phyloP scores from a whole-genome alignment of 345 rosid genomes.

The Kernera saxatilis region DNA sequence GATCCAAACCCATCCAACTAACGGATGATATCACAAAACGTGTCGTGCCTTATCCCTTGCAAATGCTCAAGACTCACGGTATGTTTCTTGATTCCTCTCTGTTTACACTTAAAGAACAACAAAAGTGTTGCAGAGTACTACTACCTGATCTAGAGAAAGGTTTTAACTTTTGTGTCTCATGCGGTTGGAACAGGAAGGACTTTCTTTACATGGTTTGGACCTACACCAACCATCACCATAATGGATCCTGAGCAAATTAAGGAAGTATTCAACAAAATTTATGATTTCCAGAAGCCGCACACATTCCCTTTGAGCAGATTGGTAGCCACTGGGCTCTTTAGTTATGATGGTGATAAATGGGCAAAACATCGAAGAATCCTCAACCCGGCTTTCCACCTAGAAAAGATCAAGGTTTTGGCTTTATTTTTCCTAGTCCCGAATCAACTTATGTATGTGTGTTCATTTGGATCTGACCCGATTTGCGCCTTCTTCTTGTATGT shows the following conservation, averaged over 20 bases:
- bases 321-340: constrained; percentile 24
- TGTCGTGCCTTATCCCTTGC: constrained; percentile 10
- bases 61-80: constrained; percentile 26
- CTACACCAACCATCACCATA: constrained; percentile 34
- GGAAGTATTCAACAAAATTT: constrained; percentile 29
- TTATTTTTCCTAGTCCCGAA: background rate
- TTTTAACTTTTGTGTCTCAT: background rate
- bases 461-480: background rate
- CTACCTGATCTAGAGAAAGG: background rate
- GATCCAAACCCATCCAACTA: constrained; percentile 18
- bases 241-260: constrained; percentile 40
- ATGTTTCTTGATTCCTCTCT: background rate
- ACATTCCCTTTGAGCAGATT: background rate
- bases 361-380: constrained; percentile 34
- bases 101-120: background rate
- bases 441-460: background rate
- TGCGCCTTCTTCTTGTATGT: background rate
- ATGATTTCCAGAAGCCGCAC: constrained; percentile 32
- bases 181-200: constrained; percentile 34
- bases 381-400: constrained; percentile 45
- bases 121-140: background rate
- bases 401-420: constrained; percentile 34
- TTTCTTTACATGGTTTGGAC: constrained; percentile 40
- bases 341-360: constrained; percentile 41
- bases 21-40: constrained; percentile 25